Conservation (phyloP, 2,329 filamentous ascomycete species). For the Fusarium tricinctum region DNA sequence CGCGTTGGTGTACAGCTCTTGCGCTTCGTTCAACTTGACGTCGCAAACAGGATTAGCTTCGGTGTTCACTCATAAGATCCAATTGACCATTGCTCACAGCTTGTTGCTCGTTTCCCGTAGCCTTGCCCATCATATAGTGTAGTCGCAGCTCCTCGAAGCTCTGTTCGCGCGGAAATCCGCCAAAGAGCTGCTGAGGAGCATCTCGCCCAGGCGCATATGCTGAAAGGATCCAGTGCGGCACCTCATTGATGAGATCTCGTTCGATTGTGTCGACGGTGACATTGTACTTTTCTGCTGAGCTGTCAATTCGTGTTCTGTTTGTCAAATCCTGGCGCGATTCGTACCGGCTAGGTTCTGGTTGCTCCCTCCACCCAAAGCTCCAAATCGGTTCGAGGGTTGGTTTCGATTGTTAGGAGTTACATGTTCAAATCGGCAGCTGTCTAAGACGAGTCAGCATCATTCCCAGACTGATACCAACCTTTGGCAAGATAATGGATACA, state of each 20-base stretch:
- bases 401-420: constrained; percentile 56
- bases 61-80: background rate
- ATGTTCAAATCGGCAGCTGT: constrained; percentile 69
- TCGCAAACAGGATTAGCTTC: constrained; percentile 37
- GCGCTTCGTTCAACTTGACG: constrained; percentile 72
- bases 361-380: constrained; percentile 58
- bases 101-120: constrained; percentile 70
- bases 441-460: constrained; percentile 53
- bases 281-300: constrained; percentile 58
- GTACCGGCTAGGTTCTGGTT: constrained; percentile 43
- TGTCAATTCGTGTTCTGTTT: constrained; percentile 29
- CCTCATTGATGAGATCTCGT: constrained; percentile 76
- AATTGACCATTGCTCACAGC: constrained; percentile 59
- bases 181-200: constrained; percentile 86
- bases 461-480: background rate
- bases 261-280: constrained; percentile 72
- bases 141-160: constrained; percentile 90
- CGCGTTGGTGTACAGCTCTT: constrained; percentile 73
- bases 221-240: constrained; percentile 88
- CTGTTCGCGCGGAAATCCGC: constrained; percentile 82
- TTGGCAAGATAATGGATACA: constrained; percentile 41
- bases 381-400: constrained; percentile 69
- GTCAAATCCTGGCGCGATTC: constrained; percentile 1
- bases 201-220: constrained; percentile 84
- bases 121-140: constrained; percentile 74